A percentile compares a stretch with the other conserved stretches of the same genome.
These are phyloP conservation scores for Heterobasidion annosum DNA, from an alignment of 1,284 basidiomycete genomes.

Conservation along the genomic window DNA sequence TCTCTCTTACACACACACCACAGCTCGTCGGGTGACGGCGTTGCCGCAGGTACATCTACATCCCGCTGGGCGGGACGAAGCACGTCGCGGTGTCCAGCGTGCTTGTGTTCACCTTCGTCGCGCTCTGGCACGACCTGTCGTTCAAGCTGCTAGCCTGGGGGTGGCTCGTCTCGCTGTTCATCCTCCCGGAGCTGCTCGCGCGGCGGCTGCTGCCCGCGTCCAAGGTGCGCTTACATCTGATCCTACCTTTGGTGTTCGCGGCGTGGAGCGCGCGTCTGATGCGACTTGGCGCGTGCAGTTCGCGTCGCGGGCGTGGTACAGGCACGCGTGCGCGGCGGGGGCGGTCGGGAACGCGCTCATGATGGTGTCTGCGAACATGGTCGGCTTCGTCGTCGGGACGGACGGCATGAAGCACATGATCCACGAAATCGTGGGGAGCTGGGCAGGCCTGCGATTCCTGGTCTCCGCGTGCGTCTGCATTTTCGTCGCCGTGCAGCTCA, in stretches of 20 bases:
- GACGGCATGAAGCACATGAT: slow-evolving; percentile 77
- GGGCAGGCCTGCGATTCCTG: slow-evolving; percentile 64
- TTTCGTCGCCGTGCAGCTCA: slow-evolving; percentile 83
- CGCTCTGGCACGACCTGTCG: slow-evolving; percentile 94
- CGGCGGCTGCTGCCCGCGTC: slow-evolving; percentile 49
- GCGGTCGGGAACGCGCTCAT: slow-evolving; percentile 82
- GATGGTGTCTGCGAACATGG: slow-evolving; percentile 92
- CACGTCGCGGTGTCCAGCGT: slow-evolving; percentile 62
- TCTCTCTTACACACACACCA: too few species aligned
- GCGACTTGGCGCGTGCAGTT: slow-evolving; percentile 36
- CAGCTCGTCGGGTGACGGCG: not conserved
- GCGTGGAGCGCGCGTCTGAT: slow-evolving; percentile 47
- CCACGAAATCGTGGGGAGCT: slow-evolving; percentile 53
- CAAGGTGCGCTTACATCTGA: slow-evolving; percentile 36
- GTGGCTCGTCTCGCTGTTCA: slow-evolving; percentile 90
- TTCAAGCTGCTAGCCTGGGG: slow-evolving; percentile 92
- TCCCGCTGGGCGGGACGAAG: slow-evolving; percentile 81
- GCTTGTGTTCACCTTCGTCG: slow-evolving; percentile 96
- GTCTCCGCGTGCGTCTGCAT: slow-evolving; percentile 53
- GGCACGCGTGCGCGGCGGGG: slow-evolving; percentile 80
- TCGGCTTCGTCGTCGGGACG: slow-evolving; percentile 90
- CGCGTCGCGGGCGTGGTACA: slow-evolving; percentile 67
- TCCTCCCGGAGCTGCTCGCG: slow-evolving; percentile 79
- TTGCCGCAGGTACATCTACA: slow-evolving; percentile 77
- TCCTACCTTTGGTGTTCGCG: not conserved